Evolutionary conservation across 73 alveolate species (phyloP), one percentile per base, ranked within the genome.

Genomic region (Paramecium octaurelia): DNA sequence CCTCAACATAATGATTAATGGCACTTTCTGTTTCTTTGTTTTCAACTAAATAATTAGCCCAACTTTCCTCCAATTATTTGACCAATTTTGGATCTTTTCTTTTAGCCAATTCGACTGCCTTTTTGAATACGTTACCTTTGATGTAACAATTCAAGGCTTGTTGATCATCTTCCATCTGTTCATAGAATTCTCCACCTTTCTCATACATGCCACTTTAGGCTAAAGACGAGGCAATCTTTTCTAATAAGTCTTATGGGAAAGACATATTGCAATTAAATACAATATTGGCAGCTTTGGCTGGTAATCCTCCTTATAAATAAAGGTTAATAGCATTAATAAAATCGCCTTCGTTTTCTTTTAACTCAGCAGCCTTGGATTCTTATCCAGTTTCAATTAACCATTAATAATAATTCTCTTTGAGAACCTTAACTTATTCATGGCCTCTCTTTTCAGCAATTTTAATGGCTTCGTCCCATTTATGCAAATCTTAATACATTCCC

Each of bases 161-260:
- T 97, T 99, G 68, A 95, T 97, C 93, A 95, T 96, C 69, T 46
- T 99, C 99, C 97, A 99, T 95, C 86, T 97, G 97, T 91, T 99
- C 99, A 95, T 96, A 98, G 97, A 98, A 97, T 92, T 98, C 99
- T 50, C 99, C 99, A 31, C 99, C 99, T 92, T 98, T 98, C 95
- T 98, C 99, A 87, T 97, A 97, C 99, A 99, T 98, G 20, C 99
- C 99, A 36, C 98, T 96, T 69, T 97, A 97, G 71, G 97, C 93
- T 92, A 97, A 96, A 35, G 96, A 92, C 4, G 97, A 93, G 12
- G 99, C 98, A 7, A 98, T 98, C 93, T 97, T 97, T 93, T 98
- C 99, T 69, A 98, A 94, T 64, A 97, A 50, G 92, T 95, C 99
- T 92, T 97, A 97, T 54, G 99, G 98, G 96, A 97, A 97, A 69